phyloP scores from a whole-genome alignment of 164 flowering plant species.

The Liquidambar formosana region DNA sequence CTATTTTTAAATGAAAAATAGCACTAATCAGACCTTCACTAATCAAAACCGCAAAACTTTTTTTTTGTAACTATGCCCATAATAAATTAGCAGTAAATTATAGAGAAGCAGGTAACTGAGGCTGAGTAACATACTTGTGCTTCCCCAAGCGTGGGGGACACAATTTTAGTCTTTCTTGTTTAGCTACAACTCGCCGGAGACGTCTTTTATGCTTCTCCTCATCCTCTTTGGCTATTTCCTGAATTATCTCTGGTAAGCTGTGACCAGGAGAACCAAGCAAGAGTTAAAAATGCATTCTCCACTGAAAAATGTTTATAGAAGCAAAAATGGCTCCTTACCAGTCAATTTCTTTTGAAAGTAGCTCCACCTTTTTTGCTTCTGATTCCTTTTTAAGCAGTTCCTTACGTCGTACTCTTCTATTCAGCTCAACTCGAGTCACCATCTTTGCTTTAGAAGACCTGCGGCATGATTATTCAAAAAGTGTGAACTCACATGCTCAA shows the following conservation, averaged over 20 bases:
- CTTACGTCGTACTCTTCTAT: constrained; percentile 74
- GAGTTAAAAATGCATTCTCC: not conserved
- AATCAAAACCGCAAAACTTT: not conserved
- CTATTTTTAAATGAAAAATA: too few relatives aligned
- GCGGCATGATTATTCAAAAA: constrained; percentile 17
- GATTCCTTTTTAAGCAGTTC: constrained; percentile 60
- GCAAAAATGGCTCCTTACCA: constrained; percentile 32
- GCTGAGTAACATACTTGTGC: constrained; percentile 57
- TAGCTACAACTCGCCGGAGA: constrained; percentile 62
- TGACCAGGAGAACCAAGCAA: constrained; percentile 11
- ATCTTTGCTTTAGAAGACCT: constrained; percentile 57
- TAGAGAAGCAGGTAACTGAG: not conserved
- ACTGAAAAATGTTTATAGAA: not conserved
- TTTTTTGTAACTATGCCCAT: not conserved
- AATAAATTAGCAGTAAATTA: not conserved
- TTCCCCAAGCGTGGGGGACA: constrained; percentile 94
- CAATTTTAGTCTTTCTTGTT: constrained; percentile 71
- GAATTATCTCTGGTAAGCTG: constrained; percentile 76
- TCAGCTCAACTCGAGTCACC: constrained; percentile 75
- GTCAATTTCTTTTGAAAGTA: constrained; percentile 75
- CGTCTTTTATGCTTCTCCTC: constrained; percentile 75
- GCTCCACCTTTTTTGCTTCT: constrained; percentile 53
- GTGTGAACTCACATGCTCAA: not conserved
- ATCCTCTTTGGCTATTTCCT: constrained; percentile 88
- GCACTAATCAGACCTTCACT: not conserved